Conservation (phyloP, 2,329 filamentous ascomycete species). For the Proliferodiscus dingleyae region DNA sequence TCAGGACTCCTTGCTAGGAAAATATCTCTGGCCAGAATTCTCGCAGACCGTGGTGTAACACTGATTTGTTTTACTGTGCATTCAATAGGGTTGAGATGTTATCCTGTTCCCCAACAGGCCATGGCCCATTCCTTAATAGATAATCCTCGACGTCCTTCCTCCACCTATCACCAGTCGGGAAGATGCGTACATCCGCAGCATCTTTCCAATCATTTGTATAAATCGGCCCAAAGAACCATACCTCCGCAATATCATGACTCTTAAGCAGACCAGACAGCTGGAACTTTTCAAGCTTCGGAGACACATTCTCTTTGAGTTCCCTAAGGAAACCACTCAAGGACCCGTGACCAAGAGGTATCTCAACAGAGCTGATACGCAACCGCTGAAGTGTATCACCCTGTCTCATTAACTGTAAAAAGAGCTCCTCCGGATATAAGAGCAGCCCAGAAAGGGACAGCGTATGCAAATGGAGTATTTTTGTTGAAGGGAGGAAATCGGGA, state of each 20-base stretch:
- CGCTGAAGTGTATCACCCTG: constrained; percentile 1
- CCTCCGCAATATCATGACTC: neutral
- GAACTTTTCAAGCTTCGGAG: constrained; percentile 12
- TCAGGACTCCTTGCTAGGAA: no score
- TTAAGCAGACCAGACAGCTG: constrained; percentile 9
- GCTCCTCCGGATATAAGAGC: neutral
- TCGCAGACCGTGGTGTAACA: no score
- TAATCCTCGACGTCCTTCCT: constrained; percentile 14
- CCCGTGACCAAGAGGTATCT: neutral
- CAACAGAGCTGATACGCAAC: constrained; percentile 5
- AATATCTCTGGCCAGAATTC: no score
- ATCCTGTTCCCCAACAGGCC: constrained; percentile 11
- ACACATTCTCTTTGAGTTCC: constrained; percentile 1
- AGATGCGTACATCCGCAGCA: neutral
- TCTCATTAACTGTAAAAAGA: constrained; percentile 5
- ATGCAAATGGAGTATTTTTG: constrained; percentile 1
- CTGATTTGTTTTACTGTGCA: no score
- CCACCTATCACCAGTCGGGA: neutral
- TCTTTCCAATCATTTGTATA: constrained; percentile 12
- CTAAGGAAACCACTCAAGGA: constrained; percentile 9
- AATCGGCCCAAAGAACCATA: constrained; percentile 15
- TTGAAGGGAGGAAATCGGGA: constrained; percentile 2
- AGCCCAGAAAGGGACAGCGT: constrained; percentile 4
- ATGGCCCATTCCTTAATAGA: constrained; percentile 7
- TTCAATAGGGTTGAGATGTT: constrained; percentile 5